A percentile compares a stretch with the other conserved stretches of the same genome.
phyloP scores from a whole-genome alignment of 306 rosid species.

The Oemleria cerasiformis region DNA sequence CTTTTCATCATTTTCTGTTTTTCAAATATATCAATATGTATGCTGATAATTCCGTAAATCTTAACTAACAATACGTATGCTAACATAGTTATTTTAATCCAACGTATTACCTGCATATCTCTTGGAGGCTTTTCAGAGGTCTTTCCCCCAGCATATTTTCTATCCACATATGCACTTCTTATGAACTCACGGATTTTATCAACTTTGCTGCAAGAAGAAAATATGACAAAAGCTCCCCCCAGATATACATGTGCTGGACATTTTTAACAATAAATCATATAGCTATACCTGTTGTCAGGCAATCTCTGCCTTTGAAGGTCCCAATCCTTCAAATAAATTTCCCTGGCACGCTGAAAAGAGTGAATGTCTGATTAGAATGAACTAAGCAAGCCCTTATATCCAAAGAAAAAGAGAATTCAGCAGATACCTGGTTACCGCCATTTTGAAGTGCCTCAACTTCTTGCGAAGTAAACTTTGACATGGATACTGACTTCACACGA shows the following conservation, averaged over 20 bases:
- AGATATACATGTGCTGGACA: slow-evolving; percentile 2
- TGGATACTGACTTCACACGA: slow-evolving; percentile 96
- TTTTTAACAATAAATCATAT: slow-evolving; percentile 15
- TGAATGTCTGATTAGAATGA: slow-evolving; percentile 26
- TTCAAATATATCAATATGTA: background rate
- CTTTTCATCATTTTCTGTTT: background rate
- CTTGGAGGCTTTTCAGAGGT: slow-evolving; percentile 74
- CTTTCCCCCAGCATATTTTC: slow-evolving; percentile 65
- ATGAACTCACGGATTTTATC: slow-evolving; percentile 79
- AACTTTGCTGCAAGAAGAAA: slow-evolving; percentile 63
- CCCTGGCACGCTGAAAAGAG: slow-evolving; percentile 80
- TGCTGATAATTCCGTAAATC: background rate
- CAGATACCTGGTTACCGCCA: slow-evolving; percentile 91
- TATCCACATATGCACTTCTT: slow-evolving; percentile 67
- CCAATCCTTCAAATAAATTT: slow-evolving; percentile 75
- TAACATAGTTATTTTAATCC: background rate
- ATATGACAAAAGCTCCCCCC: slow-evolving; percentile 16
- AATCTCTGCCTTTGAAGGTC: slow-evolving; percentile 79
- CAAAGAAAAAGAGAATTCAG: slow-evolving; percentile 10
- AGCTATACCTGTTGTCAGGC: slow-evolving; percentile 68
- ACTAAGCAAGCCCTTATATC: slow-evolving; percentile 16
- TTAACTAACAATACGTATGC: background rate
- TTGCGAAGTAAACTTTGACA: slow-evolving; percentile 85
- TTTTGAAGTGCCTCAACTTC: slow-evolving; percentile 90
- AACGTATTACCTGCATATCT: slow-evolving; percentile 66